Evolutionary conservation across 192 early-diverging fungal genomes (phyloP).

Genomic region (Coemansia erecta): DNA sequence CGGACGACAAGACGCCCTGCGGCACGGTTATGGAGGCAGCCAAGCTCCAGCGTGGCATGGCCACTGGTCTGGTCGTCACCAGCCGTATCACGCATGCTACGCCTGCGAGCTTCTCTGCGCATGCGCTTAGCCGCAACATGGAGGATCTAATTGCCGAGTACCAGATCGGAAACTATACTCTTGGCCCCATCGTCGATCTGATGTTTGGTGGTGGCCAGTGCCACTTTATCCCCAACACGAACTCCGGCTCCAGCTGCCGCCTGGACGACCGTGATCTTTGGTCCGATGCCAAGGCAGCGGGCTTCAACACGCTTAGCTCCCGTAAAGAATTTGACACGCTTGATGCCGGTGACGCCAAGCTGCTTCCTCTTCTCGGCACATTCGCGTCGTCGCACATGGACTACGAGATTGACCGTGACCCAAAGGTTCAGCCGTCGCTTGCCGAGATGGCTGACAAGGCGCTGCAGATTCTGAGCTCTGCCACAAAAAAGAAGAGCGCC

Average conservation of each 20-base stretch:
- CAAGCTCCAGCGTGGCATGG: conserved; percentile 67
- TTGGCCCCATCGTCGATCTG: conserved; percentile 80
- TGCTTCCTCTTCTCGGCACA: conserved; percentile 71
- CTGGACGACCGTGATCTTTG: conserved; percentile 70
- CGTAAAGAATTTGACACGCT: conserved; percentile 65
- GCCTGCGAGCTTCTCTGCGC: conserved; percentile 76
- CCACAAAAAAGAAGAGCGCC: conserved; percentile 50
- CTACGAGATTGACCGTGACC: conserved; percentile 83
- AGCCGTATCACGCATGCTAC: conserved; percentile 95
- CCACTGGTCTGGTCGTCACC: conserved; percentile 90
- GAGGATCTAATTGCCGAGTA: conserved; percentile 87
- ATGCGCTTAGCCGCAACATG: conserved; percentile 75
- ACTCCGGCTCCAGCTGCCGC: conserved; percentile 67
- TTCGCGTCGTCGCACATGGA: conserved; percentile 89
- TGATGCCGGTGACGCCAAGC: conserved; percentile 12
- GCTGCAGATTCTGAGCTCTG: conserved; percentile 65
- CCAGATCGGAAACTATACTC: conserved; percentile 85
- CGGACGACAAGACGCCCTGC: conserved; percentile 67
- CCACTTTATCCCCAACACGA: conserved; percentile 77
- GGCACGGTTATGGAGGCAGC: conserved; percentile 95
- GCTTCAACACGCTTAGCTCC: conserved; percentile 63
- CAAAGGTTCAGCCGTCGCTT: conserved; percentile 69
- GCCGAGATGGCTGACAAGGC: conserved; percentile 83
- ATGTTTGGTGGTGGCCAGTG: conserved; percentile 92
- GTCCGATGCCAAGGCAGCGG: conserved; percentile 55